Evolutionary conservation across 805 yeast genomes (phyloP), one percentile per base, ranked within the genome.

Genomic region (Saturnispora diversa): DNA sequence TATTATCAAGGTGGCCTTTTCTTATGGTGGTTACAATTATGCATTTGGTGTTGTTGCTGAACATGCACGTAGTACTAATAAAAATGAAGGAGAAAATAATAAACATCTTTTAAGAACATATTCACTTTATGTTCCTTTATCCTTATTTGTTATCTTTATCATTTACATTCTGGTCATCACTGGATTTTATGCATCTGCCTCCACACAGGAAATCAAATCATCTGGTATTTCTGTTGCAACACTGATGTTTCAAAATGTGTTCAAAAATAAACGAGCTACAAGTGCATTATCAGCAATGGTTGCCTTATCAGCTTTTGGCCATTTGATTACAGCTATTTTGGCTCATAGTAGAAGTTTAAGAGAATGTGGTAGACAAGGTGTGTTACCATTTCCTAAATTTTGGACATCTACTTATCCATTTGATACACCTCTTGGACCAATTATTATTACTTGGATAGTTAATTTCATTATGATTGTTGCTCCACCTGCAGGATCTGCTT

Each of bases 401-500:
- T 82, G 78, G 60, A 85, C 88, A 4, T 64, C 81, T 37, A 75
- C 77, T 31, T 76, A 62, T 54, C 94, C 94, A 5, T 80, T 82
- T 60, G 73, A 72, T 49, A 68, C 92, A 2, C 94, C 94, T 31
- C 60, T 75, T 47, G 73, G 76, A 32, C 94, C 90, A 39, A 64
- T 84, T 40, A 67, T 78, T 51, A 81, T 81, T 58, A 94, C 84
- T 57, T 84, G 84, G 75, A 59, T 80, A 36, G 79, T 84, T 16
- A 82, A 87, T 64, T 61, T 81, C 31, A 67, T 84, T 39, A 77
- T 86, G 35, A 75, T 84, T 44, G 55, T 83, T 33, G 92, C 90
- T 4, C 84, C 85, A 31, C 90, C 92, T 15, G 83, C 88, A 21
- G 94, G 90, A 43, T 92, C 84, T 55, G 94, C 92, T 37, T 84